These are phyloP conservation scores for Biscogniauxia sp. DNA, from an alignment of 2,329 filamentous ascomycete species.

Conservation along the genomic window DNA sequence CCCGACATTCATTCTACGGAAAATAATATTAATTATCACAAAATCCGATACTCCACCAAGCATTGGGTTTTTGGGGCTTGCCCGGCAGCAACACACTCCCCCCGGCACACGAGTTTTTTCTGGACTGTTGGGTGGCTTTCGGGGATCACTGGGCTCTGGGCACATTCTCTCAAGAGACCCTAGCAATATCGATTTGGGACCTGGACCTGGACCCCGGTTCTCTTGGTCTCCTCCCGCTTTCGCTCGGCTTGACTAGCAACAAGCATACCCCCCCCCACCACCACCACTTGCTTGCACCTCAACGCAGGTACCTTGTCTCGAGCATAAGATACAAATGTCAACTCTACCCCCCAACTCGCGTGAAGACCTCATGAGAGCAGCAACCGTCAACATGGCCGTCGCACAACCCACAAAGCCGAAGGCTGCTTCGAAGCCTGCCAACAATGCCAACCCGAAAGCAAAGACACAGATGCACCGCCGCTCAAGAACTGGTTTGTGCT, in stretches of 20 bases:
- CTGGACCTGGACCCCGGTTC: conserved; percentile 35
- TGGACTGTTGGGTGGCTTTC: conserved; percentile 31
- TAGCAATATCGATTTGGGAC: conserved; percentile 33
- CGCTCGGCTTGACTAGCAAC: conserved; percentile 36
- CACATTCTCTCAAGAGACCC: conserved; percentile 32
- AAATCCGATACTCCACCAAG: conserved; percentile 19
- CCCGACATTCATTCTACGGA: conserved; percentile 48
- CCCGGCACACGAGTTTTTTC: conserved; percentile 27
- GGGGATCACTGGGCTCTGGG: conserved; percentile 32
- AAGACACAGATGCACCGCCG: conserved; percentile 88
- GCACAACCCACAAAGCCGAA: conserved; percentile 59
- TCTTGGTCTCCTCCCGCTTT: conserved; percentile 40
- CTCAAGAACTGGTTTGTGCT: conserved; percentile 82
- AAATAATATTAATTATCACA: conserved; percentile 41
- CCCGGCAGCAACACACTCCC: conserved; percentile 24
- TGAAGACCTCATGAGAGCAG: conserved; percentile 48
- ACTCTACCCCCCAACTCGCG: conserved; percentile 61
- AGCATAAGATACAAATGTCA: conserved; percentile 60
- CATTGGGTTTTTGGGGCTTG: conserved; percentile 21
- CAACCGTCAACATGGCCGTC: conserved; percentile 60
- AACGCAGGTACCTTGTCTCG: conserved; percentile 42
- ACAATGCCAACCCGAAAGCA: conserved; percentile 57
- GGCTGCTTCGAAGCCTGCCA: conserved; percentile 51
- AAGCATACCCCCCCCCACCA: conserved; percentile 28
- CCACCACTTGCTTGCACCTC: conserved; percentile 32